phyloP scores from a whole-genome alignment of 1,284 basidiomycete genomes.

The Rhodotorula sp. region DNA sequence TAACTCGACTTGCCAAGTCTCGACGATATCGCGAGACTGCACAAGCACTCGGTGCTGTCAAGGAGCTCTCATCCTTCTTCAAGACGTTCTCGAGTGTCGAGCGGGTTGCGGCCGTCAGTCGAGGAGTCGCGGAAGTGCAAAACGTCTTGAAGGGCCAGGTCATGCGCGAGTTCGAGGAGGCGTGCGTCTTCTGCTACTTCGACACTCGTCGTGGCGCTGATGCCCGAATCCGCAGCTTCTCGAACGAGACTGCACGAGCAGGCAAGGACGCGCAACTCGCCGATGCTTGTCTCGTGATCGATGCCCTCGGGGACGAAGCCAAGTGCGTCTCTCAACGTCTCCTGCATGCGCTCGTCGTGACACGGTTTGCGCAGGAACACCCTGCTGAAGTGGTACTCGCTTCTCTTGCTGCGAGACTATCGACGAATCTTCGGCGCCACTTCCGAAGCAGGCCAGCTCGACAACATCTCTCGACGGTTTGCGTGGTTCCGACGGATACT shows the following conservation, averaged over 20 bases:
- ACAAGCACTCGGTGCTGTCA: constrained; percentile 81
- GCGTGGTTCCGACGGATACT: constrained; percentile 96
- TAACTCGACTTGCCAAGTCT: constrained; percentile 73
- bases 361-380: constrained; percentile 53
- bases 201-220: too few species aligned
- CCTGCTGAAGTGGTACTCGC: constrained; percentile 84
- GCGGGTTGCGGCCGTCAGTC: constrained; percentile 72
- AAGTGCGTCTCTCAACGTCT: constrained; percentile 52
- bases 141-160: constrained; percentile 71
- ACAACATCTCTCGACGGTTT: constrained; percentile 89
- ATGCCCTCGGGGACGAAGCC: constrained; percentile 80
- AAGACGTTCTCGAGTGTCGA: constrained; percentile 71
- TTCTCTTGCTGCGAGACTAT: constrained; percentile 91
- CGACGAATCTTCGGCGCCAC: constrained; percentile 88
- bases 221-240: constrained; percentile 9
- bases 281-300: constrained; percentile 78
- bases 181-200: constrained; percentile 59
- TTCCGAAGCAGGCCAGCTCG: constrained; percentile 91
- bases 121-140: constrained; percentile 74
- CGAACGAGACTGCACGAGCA: constrained; percentile 29
- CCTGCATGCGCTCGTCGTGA: background rate
- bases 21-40: constrained; percentile 80
- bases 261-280: constrained; percentile 46
- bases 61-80: constrained; percentile 75
- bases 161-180: constrained; percentile 83